These are phyloP conservation scores for Dichotomocladium elegans DNA, from an alignment of 371 early-diverging fungal genomes.

Conservation along the genomic window DNA sequence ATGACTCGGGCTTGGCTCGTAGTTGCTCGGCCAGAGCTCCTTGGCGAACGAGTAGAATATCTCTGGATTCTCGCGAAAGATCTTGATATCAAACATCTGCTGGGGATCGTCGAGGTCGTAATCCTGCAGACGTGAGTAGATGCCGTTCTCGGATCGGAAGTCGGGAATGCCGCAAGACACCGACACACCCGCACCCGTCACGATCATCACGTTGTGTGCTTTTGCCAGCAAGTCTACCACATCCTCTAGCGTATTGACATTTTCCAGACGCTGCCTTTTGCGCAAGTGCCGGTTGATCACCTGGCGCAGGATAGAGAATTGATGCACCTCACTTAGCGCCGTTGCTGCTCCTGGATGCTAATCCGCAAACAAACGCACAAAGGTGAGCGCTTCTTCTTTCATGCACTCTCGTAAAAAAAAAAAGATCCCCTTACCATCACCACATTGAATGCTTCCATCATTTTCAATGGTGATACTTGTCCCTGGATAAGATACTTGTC, in stretches of 20 bases:
- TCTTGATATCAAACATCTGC: constrained; percentile 91
- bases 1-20: constrained; percentile 91
- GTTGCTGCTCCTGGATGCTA: constrained; percentile 37
- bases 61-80: constrained; percentile 79
- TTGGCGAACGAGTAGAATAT: constrained; percentile 93
- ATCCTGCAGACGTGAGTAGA: constrained; percentile 81
- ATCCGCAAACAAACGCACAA: neutral
- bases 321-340: constrained; percentile 34
- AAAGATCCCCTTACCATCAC: constrained; percentile 23
- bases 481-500: constrained; percentile 49
- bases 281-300: constrained; percentile 53
- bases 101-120: constrained; percentile 80
- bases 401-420: neutral
- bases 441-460: constrained; percentile 53
- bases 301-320: constrained; percentile 47
- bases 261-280: constrained; percentile 50
- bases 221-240: constrained; percentile 63
- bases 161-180: constrained; percentile 98
- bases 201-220: constrained; percentile 79
- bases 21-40: constrained; percentile 87
- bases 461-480: constrained; percentile 42
- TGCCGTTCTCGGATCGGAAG: constrained; percentile 95
- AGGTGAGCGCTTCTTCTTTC: no score
- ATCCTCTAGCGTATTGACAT: constrained; percentile 71
- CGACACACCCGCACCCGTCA: constrained; percentile 93